Conservation (phyloP, 495 filamentous ascomycete genomes). For the Penicillium nucicola region DNA sequence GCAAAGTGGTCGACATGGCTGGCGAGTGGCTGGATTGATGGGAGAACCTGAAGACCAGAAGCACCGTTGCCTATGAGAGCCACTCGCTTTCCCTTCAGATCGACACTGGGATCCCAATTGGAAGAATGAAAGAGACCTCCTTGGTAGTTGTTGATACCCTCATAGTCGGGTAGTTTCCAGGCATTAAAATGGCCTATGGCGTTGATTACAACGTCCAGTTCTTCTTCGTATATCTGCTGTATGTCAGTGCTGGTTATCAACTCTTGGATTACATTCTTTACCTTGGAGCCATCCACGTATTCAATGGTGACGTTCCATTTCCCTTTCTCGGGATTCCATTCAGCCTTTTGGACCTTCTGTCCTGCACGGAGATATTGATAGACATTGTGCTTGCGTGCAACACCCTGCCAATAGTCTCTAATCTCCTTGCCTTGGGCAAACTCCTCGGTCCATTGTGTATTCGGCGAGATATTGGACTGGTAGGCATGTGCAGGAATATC, state of each 20-base stretch:
- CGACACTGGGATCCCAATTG: constrained; percentile 48
- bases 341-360: constrained; percentile 48
- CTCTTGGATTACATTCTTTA: constrained; percentile 6
- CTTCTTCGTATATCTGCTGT: constrained; percentile 46
- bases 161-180: constrained; percentile 51
- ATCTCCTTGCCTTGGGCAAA: constrained; percentile 66
- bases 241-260: constrained; percentile 2
- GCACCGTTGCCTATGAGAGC: constrained; percentile 63
- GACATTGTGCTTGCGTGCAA: constrained; percentile 60
- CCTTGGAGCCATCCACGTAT: constrained; percentile 32
- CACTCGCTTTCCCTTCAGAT: constrained; percentile 51
- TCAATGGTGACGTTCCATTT: constrained; percentile 51
- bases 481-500: constrained; percentile 74
- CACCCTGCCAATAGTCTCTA: constrained; percentile 57
- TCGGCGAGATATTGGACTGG: constrained; percentile 63
- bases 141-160: constrained; percentile 46
- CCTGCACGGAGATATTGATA: constrained; percentile 51
- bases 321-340: constrained; percentile 49
- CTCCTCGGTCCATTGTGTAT: constrained; percentile 62
- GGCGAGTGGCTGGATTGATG: constrained; percentile 55
- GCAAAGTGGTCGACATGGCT: constrained; percentile 62
- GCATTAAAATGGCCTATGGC: constrained; percentile 57
- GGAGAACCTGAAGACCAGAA: constrained; percentile 53
- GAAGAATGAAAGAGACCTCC: constrained; percentile 53
- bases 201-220: constrained; percentile 57